Evolutionary conservation across 2,329 filamentous ascomycete genomes (phyloP).

Genomic region (Stylonectria norvegica): DNA sequence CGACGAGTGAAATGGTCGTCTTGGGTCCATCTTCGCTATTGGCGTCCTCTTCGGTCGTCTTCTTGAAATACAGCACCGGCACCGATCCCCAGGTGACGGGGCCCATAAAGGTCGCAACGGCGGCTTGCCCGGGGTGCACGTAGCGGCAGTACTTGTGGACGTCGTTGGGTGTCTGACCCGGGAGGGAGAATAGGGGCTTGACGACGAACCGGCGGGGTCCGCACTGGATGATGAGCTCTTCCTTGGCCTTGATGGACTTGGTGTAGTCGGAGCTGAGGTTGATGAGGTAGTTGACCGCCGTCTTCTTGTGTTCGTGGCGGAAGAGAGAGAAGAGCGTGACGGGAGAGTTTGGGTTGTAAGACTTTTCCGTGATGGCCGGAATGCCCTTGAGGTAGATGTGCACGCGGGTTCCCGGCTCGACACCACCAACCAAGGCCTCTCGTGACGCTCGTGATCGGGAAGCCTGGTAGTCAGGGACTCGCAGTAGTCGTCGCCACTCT

Average conservation of each 20-base stretch:
- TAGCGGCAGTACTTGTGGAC: constrained; percentile 96
- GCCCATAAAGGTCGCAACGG: constrained; percentile 84
- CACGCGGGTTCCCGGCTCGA: constrained; percentile 79
- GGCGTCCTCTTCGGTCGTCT: constrained; percentile 42
- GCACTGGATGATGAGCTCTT: constrained; percentile 86
- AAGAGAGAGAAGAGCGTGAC: constrained; percentile 81
- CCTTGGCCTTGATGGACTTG: constrained; percentile 81
- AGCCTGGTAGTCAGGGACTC: constrained; percentile 85
- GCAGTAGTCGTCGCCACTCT: constrained; percentile 82
- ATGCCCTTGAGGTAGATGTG: constrained; percentile 66
- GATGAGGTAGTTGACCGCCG: constrained; percentile 84
- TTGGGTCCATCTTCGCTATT: constrained; percentile 41
- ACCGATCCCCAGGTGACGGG: constrained; percentile 92
- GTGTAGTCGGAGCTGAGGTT: constrained; percentile 75
- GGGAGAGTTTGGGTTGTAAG: constrained; percentile 52
- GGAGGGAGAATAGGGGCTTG: constrained; percentile 85
- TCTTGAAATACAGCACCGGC: constrained; percentile 83
- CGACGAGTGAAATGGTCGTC: constrained; percentile 68
- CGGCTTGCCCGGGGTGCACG: constrained; percentile 84
- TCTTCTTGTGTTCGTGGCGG: constrained; percentile 91
- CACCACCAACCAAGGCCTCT: constrained; percentile 85
- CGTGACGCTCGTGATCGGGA: constrained; percentile 72
- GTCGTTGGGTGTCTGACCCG: constrained; percentile 90
- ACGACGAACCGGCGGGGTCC: constrained; percentile 82
- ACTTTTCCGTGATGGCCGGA: constrained; percentile 40